Base-by-base conservation (phyloP, 75 land plant genomes). In the Pinus albicaulis region DNA sequence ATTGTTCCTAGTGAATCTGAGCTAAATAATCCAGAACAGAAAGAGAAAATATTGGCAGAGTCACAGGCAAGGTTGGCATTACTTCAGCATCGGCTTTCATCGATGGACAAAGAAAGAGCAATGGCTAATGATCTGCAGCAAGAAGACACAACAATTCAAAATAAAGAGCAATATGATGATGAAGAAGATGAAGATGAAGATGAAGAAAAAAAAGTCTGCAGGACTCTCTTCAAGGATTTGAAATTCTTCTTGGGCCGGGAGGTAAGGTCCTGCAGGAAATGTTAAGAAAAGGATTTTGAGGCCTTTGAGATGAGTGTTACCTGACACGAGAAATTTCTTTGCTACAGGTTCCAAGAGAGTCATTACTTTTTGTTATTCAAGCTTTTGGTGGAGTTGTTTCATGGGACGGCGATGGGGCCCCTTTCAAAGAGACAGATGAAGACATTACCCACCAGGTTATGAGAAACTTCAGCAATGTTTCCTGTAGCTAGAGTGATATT, bases 351-450 rank as follows among this genome's bases (percentile, higher is more conserved):
- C 99, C 98, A 25, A 87, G 93, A 73, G 98, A 97, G 81, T 95
- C 99, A 5, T 69, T 97, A 69, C 91, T 95, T 25, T 98, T 98
- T 77, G 81, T 92, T 17, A 92, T 95, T 64, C 90, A 90, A 59
- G 86, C 99, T 13, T 95, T 97, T 84, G 99, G 98, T 63, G 99
- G 99, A 23, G 31, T 70, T 17, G 99, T 85, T 19, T 95, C 99
- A 12, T 98, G 99, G 99, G 99, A 92, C 59, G 98, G 98, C 34
- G 89, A 95, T n/a, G 92, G 90, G 5, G 86, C 90, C 64, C 99
- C 99, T 57, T 92, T 89, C 62, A 63, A 80, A 7, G 99, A 95
- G 72, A 23, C 86, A 61, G 98, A 97, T 77, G 83, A 91, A 19
- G 76, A 76, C 62, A 95, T 97, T 72, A 97, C 99, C 55, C 88